phyloP scores from a whole-genome alignment of 2,329 filamentous ascomycete species.

The Rachicladosporium sp. region DNA sequence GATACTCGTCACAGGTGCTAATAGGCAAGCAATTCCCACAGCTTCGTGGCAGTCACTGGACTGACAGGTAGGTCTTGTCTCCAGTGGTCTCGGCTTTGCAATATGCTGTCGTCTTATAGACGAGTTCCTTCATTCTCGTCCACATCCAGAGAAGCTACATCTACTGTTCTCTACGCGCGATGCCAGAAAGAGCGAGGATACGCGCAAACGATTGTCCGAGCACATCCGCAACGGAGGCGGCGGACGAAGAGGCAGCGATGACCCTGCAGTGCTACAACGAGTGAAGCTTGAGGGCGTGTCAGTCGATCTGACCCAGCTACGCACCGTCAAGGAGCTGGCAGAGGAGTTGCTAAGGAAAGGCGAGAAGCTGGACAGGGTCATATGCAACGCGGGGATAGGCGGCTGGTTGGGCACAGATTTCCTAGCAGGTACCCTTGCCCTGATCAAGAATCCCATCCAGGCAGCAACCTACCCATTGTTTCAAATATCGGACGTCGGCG shows the following conservation, averaged over 20 bases:
- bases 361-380: constrained; percentile 62
- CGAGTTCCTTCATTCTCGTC: constrained; percentile 65
- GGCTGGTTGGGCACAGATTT: constrained; percentile 75
- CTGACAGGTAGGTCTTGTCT: constrained; percentile 7
- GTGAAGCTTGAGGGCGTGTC: constrained; percentile 44
- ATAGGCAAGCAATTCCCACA: constrained; percentile 54
- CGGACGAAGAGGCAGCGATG: too few species aligned
- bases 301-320: constrained; percentile 45
- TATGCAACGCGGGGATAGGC: constrained; percentile 82
- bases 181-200: constrained; percentile 59
- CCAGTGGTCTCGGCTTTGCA: constrained; percentile 74
- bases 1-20: constrained; percentile 65
- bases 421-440: constrained; percentile 42
- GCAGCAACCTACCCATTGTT: constrained; percentile 65
- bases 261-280: constrained; percentile 21
- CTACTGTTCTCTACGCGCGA: constrained; percentile 77
- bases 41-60: background rate
- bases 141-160: constrained; percentile 56
- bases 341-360: constrained; percentile 42
- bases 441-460: constrained; percentile 52
- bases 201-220: constrained; percentile 38
- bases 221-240: constrained; percentile 40
- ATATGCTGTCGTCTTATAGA: constrained; percentile 78
- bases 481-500: constrained; percentile 53
- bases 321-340: constrained; percentile 43